phyloP scores from a whole-genome alignment of 768 basidiomycete genomes.

The Hypholoma sublateritium region DNA sequence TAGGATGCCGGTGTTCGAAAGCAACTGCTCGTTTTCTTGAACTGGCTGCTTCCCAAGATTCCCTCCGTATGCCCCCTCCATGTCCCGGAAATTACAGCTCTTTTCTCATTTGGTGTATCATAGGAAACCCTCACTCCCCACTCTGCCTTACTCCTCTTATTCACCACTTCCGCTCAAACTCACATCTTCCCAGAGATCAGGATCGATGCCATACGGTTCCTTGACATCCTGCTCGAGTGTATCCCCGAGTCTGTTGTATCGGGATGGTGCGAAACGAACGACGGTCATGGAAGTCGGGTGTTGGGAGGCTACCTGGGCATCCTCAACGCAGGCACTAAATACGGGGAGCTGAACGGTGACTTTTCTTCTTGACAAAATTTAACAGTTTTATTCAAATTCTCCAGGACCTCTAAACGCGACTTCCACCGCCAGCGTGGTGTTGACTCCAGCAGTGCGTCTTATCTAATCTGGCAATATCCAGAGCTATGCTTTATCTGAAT shows the following conservation, averaged over 20 bases:
- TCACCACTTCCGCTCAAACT: constrained; percentile 87
- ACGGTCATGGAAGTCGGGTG: constrained; percentile 59
- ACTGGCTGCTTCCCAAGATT: constrained; percentile 71
- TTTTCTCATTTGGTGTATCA: not conserved
- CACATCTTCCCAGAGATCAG: constrained; percentile 96
- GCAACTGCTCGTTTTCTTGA: constrained; percentile 61
- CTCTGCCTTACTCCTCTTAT: constrained; percentile 73
- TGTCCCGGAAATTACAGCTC: not conserved
- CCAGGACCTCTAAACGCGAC: constrained; percentile 46
- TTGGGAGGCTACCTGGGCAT: constrained; percentile 83
- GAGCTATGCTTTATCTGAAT: constrained; percentile 1
- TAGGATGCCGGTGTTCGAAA: constrained; percentile 85
- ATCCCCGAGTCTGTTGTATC: constrained; percentile 67
- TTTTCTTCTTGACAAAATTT: not conserved
- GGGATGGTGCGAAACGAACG: constrained; percentile 61
- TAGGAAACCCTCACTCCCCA: constrained; percentile 78
- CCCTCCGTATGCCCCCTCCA: constrained; percentile 43
- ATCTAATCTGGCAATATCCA: not conserved
- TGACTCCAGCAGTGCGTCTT: constrained; percentile 61
- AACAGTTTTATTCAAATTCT: not conserved
- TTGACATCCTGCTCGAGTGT: constrained; percentile 70
- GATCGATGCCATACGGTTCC: constrained; percentile 81
- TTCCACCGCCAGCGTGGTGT: constrained; percentile 62
- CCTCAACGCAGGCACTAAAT: constrained; percentile 65
- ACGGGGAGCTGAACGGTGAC: constrained; percentile 56